Percentiles rank a stretch among this genome's conserved stretches.
Conservation (phyloP, 2,329 filamentous ascomycete genomes). For the Colletotrichum lindemuthianum region DNA sequence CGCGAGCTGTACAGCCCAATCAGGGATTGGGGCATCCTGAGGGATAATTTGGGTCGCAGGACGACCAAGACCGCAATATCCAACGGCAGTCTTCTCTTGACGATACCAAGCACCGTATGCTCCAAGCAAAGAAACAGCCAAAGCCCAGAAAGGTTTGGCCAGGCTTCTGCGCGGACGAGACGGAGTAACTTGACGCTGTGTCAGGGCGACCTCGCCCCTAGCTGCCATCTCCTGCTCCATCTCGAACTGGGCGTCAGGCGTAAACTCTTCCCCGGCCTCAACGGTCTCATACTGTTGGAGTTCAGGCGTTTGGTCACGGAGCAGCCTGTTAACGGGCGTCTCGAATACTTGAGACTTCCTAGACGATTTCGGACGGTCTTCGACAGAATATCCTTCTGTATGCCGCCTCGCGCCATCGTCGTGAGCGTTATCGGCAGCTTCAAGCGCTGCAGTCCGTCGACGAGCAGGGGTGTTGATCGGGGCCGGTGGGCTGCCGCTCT, state of each 20-base stretch:
- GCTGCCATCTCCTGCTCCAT: constrained; percentile 75
- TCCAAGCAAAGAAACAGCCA: constrained; percentile 75
- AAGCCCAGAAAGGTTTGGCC: constrained; percentile 74
- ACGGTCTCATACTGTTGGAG: constrained; percentile 47
- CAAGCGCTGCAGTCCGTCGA: constrained; percentile 57
- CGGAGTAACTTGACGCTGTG: constrained; percentile 54
- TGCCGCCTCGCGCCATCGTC: constrained; percentile 55
- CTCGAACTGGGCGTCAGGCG: constrained; percentile 87
- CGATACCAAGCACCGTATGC: constrained; percentile 86
- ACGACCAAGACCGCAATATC: constrained; percentile 89
- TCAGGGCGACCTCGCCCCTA: constrained; percentile 58
- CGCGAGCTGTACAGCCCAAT: constrained; percentile 74
- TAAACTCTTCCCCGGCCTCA: constrained; percentile 90
- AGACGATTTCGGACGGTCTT: constrained; percentile 32
- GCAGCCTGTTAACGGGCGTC: constrained; percentile 58
- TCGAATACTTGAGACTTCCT: constrained; percentile 66
- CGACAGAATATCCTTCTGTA: constrained; percentile 47
- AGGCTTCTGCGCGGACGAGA: constrained; percentile 56
- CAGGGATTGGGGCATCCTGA: constrained; percentile 68
- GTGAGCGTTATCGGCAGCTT: constrained; percentile 2
- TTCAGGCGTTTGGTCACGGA: constrained; percentile 47
- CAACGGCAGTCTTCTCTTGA: constrained; percentile 95
- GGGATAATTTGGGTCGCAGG: constrained; percentile 63
- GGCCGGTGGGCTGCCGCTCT: constrained; percentile 80
- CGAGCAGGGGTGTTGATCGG: constrained; percentile 57